Evolutionary conservation across 2,329 filamentous ascomycete species (phyloP), one percentile per base, ranked within the genome.

Genomic region (Dothidotthia symphoricarpi): DNA sequence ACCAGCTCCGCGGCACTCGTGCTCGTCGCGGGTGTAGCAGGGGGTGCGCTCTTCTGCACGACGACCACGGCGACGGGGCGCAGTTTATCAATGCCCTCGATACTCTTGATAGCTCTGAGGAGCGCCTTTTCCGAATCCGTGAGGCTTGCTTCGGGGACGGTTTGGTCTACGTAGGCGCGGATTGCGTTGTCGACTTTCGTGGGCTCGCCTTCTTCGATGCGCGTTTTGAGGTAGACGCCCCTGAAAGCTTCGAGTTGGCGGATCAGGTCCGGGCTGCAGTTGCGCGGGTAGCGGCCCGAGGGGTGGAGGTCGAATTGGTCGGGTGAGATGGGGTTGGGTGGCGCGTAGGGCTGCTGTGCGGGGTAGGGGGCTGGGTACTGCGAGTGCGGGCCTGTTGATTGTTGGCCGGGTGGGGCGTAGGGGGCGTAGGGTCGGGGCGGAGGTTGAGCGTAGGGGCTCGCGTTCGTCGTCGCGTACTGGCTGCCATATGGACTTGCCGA

Each of bases 191-290:
- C 57, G 3, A 64, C 52, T 26, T 61, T 63, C 9, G 33, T 43
- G 16, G 53, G 54, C 35, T 60, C 58, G 13, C 53, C 58, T 2
- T 51, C 49, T 13, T 57, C 50, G 7, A 41, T 42, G 13, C 55
- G 39, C 7, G 45, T 45, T 25, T 58, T 45, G 10, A 64, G 47
- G 41, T 63, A 67, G 10, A 58, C 53, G 3, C 44, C 42, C 13
- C 63, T 51, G 39, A 64, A 67, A 11, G 61, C 59, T 37, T 66
- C 63, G 2, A 67, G 49, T 31, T 64, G 61, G 27, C 49, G 45
- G 13, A 63, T 63, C 4, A 64, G 39, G 7, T 57, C 55, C 3
- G 54, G 53, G 24, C 58, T 50, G 7, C 55, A 59, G 6, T 52
- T 51, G 6, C 45, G 30, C 4, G 60, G 61, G 35, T 64, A 66